phyloP scores from a whole-genome alignment of 2,329 filamentous ascomycete genomes.

The Bertia moriformis region DNA sequence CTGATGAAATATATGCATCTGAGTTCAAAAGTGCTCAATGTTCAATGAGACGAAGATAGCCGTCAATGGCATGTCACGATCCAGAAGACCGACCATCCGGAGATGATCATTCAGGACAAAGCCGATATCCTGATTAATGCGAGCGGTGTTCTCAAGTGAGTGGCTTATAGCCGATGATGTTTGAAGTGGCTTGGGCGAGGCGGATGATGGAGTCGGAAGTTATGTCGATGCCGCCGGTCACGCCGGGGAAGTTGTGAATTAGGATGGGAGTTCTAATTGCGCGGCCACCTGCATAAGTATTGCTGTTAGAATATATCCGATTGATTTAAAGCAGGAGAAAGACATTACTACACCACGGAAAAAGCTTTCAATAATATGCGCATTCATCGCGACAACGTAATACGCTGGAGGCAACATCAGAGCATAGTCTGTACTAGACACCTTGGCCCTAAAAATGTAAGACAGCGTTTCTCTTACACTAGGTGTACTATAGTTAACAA shows the following conservation, averaged over 20 bases:
- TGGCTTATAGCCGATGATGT: constrained; percentile 8
- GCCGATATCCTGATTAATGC: not conserved
- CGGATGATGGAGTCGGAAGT: not conserved
- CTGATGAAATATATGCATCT: constrained; percentile 30
- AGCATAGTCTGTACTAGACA: not conserved
- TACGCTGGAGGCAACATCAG: not conserved
- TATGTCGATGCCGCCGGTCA: not conserved
- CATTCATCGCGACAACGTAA: not conserved
- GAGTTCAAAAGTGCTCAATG: constrained; percentile 24
- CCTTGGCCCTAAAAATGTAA: not conserved
- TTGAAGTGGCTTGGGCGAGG: not conserved
- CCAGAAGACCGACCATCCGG: constrained; percentile 3
- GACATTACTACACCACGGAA: not conserved
- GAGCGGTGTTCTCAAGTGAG: not conserved
- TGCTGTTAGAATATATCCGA: no score
- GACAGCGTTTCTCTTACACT: not conserved
- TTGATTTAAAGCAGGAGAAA: no score
- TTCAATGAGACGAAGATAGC: constrained; percentile 22
- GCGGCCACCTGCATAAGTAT: not conserved
- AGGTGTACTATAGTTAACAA: not conserved
- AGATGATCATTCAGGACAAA: constrained; percentile 1
- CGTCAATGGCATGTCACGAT: not conserved
- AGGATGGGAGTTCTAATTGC: not conserved
- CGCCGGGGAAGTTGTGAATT: not conserved
- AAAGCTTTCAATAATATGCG: not conserved